Evolutionary conservation across 176 grass and related monocot species (phyloP).

Genomic region (barley (Hordeum vulgare)): DNA sequence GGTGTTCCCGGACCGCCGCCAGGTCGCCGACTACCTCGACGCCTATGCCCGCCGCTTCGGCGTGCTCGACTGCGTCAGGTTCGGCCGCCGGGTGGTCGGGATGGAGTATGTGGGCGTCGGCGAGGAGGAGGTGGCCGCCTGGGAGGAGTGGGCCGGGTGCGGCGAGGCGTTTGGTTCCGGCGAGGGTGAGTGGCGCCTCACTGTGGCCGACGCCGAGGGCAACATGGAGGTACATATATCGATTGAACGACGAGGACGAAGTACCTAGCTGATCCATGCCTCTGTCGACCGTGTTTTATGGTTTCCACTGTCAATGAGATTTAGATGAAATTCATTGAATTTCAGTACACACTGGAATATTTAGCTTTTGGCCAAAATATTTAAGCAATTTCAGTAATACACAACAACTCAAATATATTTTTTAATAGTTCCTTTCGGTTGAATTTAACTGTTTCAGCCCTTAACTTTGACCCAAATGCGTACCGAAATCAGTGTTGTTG

Average conservation of each 20-base stretch:
- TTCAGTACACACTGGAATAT: too few species aligned
- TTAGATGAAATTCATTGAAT: too few species aligned
- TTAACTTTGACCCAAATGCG: too few species aligned
- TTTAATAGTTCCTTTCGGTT: too few species aligned
- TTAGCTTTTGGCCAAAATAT: too few species aligned
- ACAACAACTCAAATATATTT: too few species aligned
- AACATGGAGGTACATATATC: not conserved
- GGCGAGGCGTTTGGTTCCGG: not conserved
- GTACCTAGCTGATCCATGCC: not conserved
- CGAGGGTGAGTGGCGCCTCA: not conserved
- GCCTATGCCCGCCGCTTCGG: conserved; percentile 55
- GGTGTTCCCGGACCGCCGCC: conserved; percentile 12
- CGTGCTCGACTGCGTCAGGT: conserved; percentile 46
- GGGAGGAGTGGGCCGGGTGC: conserved; percentile 1
- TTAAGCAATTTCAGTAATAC: too few species aligned
- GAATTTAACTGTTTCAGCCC: too few species aligned
- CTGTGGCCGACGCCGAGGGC: not conserved
- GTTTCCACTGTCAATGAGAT: too few species aligned
- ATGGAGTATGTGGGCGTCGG: not conserved
- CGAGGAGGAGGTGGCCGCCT: not conserved
- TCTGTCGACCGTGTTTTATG: not conserved
- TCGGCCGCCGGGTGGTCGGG: not conserved
- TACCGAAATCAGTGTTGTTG: too few species aligned
- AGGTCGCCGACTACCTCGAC: conserved; percentile 47
- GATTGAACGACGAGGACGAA: not conserved